Base-by-base conservation (phyloP, 2,329 filamentous ascomycete genomes). In the Chaetomium strumarium region DNA sequence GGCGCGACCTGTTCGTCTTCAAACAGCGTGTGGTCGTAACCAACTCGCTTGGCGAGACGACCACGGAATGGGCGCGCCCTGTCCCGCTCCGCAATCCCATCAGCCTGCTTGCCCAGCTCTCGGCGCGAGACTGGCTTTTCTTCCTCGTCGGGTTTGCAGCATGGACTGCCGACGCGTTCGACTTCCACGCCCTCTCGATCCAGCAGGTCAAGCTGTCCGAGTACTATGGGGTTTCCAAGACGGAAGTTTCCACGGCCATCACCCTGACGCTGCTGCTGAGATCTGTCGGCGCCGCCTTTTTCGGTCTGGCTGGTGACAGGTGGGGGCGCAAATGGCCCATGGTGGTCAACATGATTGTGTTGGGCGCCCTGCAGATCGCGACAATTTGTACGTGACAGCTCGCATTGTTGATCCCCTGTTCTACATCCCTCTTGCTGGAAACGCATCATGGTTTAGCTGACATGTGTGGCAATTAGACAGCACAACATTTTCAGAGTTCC, bases 271-370 rank as follows among this genome's bases (percentile, higher is more conserved):
- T 92, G 13, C 77, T 92, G 30, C 76, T 91, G 41, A 79, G 88
- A 33, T 88, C 85, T 11, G 71, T 91, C 29, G 89, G 89, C 9
- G 88, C 88, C 4, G 84, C 85, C 17, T 64, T 80, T 64, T 93
- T 95, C 58, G 89, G 89, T 53, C 72, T 92, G 19, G 82, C 85
- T 1, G 85, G 86, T 58, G 89, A 95, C 68, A 83, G 83, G 59
- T 93, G 82, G 66, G 89, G 89, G 7, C 80, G 88, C 51, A 92
- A 91, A 70, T 89, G 86, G 84, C 87, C 88, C 41, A 88, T 91
- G 84, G 84, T 91, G 9, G 61, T 81, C 62, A 92, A 92, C 73
- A 87, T 91, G 81, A 73, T 90, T 53, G 70, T 75, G 5, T 59
- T 67, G 30, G 80, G 80, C 29, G 64, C 79, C 12, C 69, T 86